A percentile compares a stretch with the other conserved stretches of the same genome.
These are phyloP conservation scores for Colletotrichum lupini DNA, from an alignment of 2,329 filamentous ascomycete genomes.

Conservation along the genomic window DNA sequence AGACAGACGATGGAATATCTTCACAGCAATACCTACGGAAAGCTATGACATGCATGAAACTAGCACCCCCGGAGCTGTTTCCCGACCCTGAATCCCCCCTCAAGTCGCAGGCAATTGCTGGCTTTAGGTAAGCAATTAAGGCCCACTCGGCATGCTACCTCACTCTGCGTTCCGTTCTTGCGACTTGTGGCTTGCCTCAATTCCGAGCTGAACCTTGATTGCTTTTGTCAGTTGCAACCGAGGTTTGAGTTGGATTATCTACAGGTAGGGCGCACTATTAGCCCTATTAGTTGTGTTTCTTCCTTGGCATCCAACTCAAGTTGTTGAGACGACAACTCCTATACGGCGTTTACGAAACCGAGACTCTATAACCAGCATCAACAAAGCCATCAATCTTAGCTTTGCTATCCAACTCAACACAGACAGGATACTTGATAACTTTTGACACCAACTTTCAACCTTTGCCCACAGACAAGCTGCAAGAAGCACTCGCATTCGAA, in stretches of 20 bases:
- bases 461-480: background rate
- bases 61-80: background rate
- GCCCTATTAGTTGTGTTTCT: background rate
- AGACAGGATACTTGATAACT: background rate
- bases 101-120: conserved; percentile 4
- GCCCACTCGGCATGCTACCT: conserved; percentile 26
- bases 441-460: background rate
- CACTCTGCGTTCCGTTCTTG: background rate
- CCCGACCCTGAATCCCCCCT: background rate
- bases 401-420: background rate
- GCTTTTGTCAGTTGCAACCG: conserved; percentile 5
- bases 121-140: conserved; percentile 2
- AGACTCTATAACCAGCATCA: background rate
- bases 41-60: conserved; percentile 4
- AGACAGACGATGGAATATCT: background rate
- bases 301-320: background rate
- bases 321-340: background rate
- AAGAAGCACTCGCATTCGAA: background rate
- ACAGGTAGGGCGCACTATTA: background rate
- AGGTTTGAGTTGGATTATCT: background rate
- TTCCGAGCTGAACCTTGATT: background rate
- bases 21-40: background rate
- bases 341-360: background rate
- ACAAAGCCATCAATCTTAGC: background rate
- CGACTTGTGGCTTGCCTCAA: background rate